Evolutionary conservation across 1,139 yeast species (phyloP), one percentile per base, ranked within the genome.

Genomic region (Yamadazyma sp.): DNA sequence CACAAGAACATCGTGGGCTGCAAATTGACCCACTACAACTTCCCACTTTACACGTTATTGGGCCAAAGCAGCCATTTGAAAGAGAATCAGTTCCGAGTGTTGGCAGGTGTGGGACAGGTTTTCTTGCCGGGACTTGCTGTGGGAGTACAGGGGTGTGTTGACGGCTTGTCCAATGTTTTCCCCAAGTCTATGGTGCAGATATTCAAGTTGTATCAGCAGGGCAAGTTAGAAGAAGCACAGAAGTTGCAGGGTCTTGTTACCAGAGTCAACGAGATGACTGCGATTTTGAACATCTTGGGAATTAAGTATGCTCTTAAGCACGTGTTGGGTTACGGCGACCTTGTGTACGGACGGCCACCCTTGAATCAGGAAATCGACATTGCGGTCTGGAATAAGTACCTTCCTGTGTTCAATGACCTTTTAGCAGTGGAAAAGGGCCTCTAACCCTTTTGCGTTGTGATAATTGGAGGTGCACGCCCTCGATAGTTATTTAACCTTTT

Each of bases 81-180:
- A 36, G 44, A 51, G 26, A 61, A 61, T 44, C 61, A 66, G 47
- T 73, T 73, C 55, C 45, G 57, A 34, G 52, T 62, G 8, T 61
- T 70, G 51, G 68, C 76, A 10, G 78, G 78, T 11, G 55, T 72
- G 21, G 78, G 78, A 17, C 78, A 73, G 49, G 56, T 70, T 21
- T 51, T 73, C 32, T 44, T 72, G 21, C 77, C 78, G 11, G 70
- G 71, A 6, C 50, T 70, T 34, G 44, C 65, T 1, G 70, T 68
- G 14, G 76, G 76, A 10, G 55, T 59, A 31, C 57, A 57, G 38
- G 78, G 77, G 29, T 63, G 76, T 20, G 66, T 73, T 42, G 78
- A 73, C 48, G 78, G 77, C 12, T 53, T 73, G 30, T 61, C 74
- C 26, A 69, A 64, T 33, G 52, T 67, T 8, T 67, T 69, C 47